Conservation (phyloP, 345 rosid species). For the Gossypium raimondii region DNA sequence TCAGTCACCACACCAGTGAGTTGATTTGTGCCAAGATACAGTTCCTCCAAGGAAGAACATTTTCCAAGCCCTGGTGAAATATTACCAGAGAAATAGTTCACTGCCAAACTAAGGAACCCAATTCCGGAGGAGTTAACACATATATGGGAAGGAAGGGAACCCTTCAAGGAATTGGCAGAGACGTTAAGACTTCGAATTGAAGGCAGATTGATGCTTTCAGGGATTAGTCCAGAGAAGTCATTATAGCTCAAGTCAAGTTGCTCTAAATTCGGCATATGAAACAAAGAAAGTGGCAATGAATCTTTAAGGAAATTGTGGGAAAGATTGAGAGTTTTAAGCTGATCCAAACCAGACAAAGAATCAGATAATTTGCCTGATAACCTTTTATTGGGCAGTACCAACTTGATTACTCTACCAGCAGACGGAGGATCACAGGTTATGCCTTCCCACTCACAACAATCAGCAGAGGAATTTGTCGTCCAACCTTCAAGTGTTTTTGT, state of each 20-base stretch:
- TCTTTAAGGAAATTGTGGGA: constrained; percentile 47
- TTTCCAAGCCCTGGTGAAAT: constrained; percentile 41
- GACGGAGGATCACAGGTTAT: constrained; percentile 39
- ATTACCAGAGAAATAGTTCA: constrained; percentile 52
- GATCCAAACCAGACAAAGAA: constrained; percentile 41
- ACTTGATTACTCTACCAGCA: constrained; percentile 41
- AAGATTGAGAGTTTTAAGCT: constrained; percentile 51
- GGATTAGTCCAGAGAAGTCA: constrained; percentile 44
- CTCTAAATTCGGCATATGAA: constrained; percentile 36
- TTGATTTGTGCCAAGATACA: constrained; percentile 58
- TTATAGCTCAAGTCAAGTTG: constrained; percentile 59
- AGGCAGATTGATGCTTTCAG: constrained; percentile 38
- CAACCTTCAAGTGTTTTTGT: constrained; percentile 39
- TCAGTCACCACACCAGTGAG: constrained; percentile 47
- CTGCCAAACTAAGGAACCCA: constrained; percentile 32
- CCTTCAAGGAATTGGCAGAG: constrained; percentile 42
- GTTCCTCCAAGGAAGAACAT: constrained; percentile 42
- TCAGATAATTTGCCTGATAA: constrained; percentile 47
- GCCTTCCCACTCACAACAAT: constrained; percentile 68
- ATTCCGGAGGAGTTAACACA: constrained; percentile 45
- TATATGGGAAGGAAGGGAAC: constrained; percentile 45
- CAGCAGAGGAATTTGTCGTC: constrained; percentile 28
- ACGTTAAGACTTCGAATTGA: constrained; percentile 38
- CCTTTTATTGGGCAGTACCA: constrained; percentile 38
- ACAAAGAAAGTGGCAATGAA: constrained; percentile 49